phyloP scores from a whole-genome alignment of 192 early-diverging fungal species.

The Podila epigama region DNA sequence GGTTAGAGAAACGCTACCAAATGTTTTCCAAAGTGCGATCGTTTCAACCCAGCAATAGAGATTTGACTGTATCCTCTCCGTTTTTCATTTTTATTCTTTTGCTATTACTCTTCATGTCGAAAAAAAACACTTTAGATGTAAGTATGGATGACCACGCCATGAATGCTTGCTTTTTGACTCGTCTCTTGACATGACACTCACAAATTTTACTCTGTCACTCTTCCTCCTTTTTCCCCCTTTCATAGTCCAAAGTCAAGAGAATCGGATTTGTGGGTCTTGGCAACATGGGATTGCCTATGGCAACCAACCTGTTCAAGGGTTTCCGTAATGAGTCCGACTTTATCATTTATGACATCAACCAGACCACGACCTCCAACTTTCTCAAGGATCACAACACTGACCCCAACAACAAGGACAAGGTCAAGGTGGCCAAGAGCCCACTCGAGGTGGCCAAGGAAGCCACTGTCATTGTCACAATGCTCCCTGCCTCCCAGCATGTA shows the following conservation, averaged over 20 bases:
- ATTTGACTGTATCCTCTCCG: background rate
- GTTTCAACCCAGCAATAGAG: background rate
- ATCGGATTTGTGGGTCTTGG: slow-evolving; percentile 95
- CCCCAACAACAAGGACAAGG: slow-evolving; percentile 41
- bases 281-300: slow-evolving; percentile 93
- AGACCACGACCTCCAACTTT: slow-evolving; percentile 63
- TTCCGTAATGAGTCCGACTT: slow-evolving; percentile 63
- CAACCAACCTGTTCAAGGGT: slow-evolving; percentile 74
- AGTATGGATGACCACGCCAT: background rate
- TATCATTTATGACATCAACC: slow-evolving; percentile 78
- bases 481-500: slow-evolving; percentile 87
- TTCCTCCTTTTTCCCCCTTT: background rate
- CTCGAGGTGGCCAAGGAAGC: slow-evolving; percentile 74
- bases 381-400: slow-evolving; percentile 48
- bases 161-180: background rate
- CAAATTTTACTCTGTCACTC: background rate
- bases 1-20: slow-evolving; percentile 1
- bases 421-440: slow-evolving; percentile 66
- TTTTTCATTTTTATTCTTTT: background rate
- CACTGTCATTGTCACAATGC: slow-evolving; percentile 88
- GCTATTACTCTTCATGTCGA: background rate
- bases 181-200: background rate
- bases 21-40: background rate
- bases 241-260: slow-evolving; percentile 46
- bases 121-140: too few relatives aligned